Conservation (phyloP, 768 basidiomycete species). For the Leucocoprinus sp. region DNA sequence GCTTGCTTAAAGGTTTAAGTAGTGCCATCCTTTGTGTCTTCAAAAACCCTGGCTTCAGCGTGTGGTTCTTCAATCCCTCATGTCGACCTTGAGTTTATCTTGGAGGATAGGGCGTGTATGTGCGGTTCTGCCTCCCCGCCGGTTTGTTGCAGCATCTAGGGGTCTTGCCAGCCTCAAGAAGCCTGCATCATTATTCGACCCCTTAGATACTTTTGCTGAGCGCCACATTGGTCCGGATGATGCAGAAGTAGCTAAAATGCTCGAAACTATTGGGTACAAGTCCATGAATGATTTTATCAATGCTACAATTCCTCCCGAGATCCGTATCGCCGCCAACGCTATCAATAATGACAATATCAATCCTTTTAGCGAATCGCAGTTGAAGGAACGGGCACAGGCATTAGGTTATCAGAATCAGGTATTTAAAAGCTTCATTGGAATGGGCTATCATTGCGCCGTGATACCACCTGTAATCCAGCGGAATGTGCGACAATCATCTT, state of each 20-base stretch:
- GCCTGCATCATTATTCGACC: constrained; percentile 61
- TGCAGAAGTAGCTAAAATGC: constrained; percentile 75
- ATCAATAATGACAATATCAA: constrained; percentile 65
- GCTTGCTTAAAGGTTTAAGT: constrained; percentile 18
- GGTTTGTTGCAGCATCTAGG: constrained; percentile 18
- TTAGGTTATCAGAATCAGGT: constrained; percentile 74
- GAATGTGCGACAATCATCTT: constrained; percentile 43
- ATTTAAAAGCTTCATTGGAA: constrained; percentile 92
- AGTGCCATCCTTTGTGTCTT: constrained; percentile 16
- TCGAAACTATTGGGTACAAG: constrained; percentile 72
- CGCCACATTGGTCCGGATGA: constrained; percentile 92
- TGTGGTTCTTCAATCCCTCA: constrained; percentile 13
- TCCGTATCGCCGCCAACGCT: constrained; percentile 56
- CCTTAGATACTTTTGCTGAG: constrained; percentile 84
- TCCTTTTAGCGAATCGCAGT: constrained; percentile 79
- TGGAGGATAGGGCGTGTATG: constrained; percentile 20
- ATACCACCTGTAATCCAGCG: constrained; percentile 94
- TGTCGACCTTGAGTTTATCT: constrained; percentile 26
- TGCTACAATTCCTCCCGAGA: constrained; percentile 73
- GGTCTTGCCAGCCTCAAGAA: constrained; percentile 56
- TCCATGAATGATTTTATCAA: constrained; percentile 84
- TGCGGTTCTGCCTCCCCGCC: constrained; percentile 16
- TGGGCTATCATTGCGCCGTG: constrained; percentile 95
- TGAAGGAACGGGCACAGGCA: constrained; percentile 64
- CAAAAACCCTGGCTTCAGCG: constrained; percentile 12